Evolutionary conservation across 257 asterid genomes (phyloP).

Genomic region (Solanum paucissectum): DNA sequence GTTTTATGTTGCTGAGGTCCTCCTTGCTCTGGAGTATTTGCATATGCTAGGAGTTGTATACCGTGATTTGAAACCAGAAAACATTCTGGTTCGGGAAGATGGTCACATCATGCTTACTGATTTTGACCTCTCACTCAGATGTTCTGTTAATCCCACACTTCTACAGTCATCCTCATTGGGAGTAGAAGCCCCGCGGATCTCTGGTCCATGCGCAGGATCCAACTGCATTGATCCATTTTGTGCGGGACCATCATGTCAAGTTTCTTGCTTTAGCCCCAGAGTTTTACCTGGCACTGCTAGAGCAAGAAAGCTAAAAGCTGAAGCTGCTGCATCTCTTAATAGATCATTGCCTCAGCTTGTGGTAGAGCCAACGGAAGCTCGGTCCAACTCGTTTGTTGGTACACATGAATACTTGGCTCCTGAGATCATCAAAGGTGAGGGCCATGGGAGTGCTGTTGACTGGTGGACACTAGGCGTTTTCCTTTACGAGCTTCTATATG

Average conservation of each 20-base stretch:
- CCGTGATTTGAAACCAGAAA: conserved; percentile 71
- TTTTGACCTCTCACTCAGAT: conserved; percentile 64
- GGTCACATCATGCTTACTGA: conserved; percentile 85
- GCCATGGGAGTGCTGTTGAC: conserved; percentile 75
- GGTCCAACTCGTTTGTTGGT: conserved; percentile 75
- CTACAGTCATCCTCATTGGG: conserved; percentile 25
- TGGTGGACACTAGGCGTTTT: conserved; percentile 77
- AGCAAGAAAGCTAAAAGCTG: conserved; percentile 36
- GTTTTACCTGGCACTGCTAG: conserved; percentile 25
- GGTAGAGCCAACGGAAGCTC: conserved; percentile 66
- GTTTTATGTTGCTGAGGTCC: conserved; percentile 70
- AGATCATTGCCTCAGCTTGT: conserved; percentile 53
- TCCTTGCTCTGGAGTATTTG: conserved; percentile 62
- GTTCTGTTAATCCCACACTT: conserved; percentile 54
- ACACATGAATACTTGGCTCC: conserved; percentile 78
- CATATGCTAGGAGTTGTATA: conserved; percentile 78
- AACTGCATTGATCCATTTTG: conserved; percentile 74
- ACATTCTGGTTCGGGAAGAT: conserved; percentile 60
- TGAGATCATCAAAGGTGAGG: conserved; percentile 63
- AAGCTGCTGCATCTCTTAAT: conserved; percentile 18
- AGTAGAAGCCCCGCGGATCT: conserved; percentile 47
- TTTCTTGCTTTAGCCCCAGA: conserved; percentile 56
- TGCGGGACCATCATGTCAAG: conserved; percentile 48
- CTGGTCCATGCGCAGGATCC: conserved; percentile 66
- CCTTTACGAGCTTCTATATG: conserved; percentile 57